Base-by-base conservation (phyloP, 2,329 filamentous ascomycete genomes). In the Stemphylium vesicarium region DNA sequence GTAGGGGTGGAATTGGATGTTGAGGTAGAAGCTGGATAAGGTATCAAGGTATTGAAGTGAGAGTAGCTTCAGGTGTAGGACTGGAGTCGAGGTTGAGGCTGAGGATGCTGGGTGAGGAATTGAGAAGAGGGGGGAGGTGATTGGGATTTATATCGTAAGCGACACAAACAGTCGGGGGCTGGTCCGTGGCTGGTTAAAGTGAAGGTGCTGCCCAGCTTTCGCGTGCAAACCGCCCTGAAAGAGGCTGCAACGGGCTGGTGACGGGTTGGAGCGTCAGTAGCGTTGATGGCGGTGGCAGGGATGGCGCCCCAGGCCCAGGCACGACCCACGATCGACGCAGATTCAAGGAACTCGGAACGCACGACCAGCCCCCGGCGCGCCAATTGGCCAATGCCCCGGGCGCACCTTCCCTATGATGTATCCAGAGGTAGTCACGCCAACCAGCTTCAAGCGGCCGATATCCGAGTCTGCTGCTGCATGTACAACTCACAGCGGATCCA, bases 61-160 rank as follows among this genome's bases (percentile, higher is more conserved):
- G 35, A 40, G 56, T 40, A 57, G 54, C 55, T 53, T 53, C 24
- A 43, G 44, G 38, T 42, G 50, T 51, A 55, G 44, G 52, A 53
- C 51, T 48, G 55, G 31, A 37, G 56, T 43, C 42, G 48, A 56
- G 57, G 46, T 57, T 20, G 39, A 42, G 26, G 49, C 32, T 64
- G 59, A 54, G 46, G 57, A 61, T 63, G 53, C 46, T 56, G 33
- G 39, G 9, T 60, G 59, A 47, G 51, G 36, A 33, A 20, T 9
- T 11, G 42, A 8, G 35, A 39, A 40, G 38, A 35, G 15, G 32
- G 43, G 15, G 49, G 49, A 32, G 11, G n/a, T 15, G 15, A 31
- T 2, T 40, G 38, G 48, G 55, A 48, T 65, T 63, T 68, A 65
- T 68, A 66, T 63, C 22, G 37, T 47, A 38, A 26, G 50, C 44